These are phyloP conservation scores for Neofusicoccum ribis DNA, from an alignment of 2,329 filamentous ascomycete species.

Conservation along the genomic window DNA sequence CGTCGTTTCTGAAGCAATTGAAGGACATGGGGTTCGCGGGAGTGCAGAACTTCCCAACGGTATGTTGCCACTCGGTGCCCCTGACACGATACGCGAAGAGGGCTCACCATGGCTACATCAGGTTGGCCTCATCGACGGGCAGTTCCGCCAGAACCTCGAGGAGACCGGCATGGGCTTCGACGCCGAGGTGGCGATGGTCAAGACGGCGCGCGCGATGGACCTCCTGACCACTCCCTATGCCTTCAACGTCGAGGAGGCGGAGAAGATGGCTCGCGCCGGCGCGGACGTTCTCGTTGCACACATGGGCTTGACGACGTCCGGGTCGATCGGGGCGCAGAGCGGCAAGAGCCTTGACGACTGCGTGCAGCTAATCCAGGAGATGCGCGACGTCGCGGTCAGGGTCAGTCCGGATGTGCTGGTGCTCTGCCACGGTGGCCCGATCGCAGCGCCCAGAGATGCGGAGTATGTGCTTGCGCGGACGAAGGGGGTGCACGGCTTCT, in stretches of 20 bases:
- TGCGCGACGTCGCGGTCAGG: slow-evolving; percentile 59
- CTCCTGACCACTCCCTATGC: slow-evolving; percentile 71
- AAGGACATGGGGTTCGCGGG: slow-evolving; percentile 66
- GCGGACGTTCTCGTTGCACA: slow-evolving; percentile 69
- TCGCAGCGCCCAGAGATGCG: slow-evolving; percentile 64
- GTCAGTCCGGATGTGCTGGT: slow-evolving; percentile 63
- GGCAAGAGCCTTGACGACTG: slow-evolving; percentile 66
- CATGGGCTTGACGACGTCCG: slow-evolving; percentile 66
- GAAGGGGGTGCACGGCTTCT: slow-evolving; percentile 69
- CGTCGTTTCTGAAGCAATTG: slow-evolving; percentile 60
- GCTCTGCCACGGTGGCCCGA: slow-evolving; percentile 70
- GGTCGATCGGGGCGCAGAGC: slow-evolving; percentile 63
- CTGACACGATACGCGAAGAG: background rate
- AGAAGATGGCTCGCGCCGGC: slow-evolving; percentile 63
- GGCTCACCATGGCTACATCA: background rate
- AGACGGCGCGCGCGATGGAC: slow-evolving; percentile 58
- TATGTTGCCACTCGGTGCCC: slow-evolving; percentile 11
- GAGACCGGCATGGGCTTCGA: slow-evolving; percentile 72
- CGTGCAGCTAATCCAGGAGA: slow-evolving; percentile 61
- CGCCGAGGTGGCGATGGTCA: slow-evolving; percentile 67
- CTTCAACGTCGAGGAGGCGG: slow-evolving; percentile 63
- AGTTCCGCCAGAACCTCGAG: slow-evolving; percentile 67
- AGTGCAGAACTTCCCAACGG: slow-evolving; percentile 71
- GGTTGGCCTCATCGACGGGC: slow-evolving; percentile 68
- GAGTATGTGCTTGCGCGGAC: slow-evolving; percentile 62